Evolutionary conservation across 2,329 filamentous ascomycete genomes (phyloP).

Genomic region (Botryotinia calthae): DNA sequence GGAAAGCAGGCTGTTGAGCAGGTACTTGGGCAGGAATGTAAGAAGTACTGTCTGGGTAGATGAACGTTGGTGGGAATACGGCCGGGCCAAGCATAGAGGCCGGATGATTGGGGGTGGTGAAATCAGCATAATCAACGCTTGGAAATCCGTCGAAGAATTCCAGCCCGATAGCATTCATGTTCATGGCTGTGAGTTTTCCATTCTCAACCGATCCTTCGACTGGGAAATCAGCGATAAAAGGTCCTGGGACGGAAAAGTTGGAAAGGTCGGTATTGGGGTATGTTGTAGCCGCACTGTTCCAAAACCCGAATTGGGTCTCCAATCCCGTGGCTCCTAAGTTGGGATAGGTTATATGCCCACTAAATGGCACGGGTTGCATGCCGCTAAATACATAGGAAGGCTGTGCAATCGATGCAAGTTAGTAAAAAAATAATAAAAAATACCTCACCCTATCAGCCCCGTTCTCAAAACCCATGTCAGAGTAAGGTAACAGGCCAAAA

Average conservation of each 20-base stretch:
- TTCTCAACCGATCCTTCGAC: fast-evolving
- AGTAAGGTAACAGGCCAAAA: neutral
- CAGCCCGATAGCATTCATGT: neutral
- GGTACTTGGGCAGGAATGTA: neutral
- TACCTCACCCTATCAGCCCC: neutral
- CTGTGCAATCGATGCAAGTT: too few relatives aligned
- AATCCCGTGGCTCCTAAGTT: too few relatives aligned
- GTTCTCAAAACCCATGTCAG: neutral
- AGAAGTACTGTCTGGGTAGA: neutral
- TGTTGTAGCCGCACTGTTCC: fast-evolving
- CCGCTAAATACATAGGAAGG: too few relatives aligned
- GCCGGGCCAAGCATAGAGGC: neutral
- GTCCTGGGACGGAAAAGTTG: neutral
- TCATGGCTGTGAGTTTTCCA: fast-evolving
- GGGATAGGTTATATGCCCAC: too few relatives aligned
- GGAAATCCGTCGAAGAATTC: neutral
- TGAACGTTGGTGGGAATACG: neutral
- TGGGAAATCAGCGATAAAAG: neutral
- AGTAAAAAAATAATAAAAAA: neutral
- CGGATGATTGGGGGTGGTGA: fast-evolving
- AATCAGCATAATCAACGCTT: fast-evolving
- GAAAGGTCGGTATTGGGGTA: fast-evolving
- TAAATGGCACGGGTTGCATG: too few relatives aligned
- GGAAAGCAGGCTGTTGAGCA: neutral
- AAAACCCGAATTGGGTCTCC: neutral